Base-by-base conservation (phyloP, 345 rosid species). In the Pelargonium nanum region DNA sequence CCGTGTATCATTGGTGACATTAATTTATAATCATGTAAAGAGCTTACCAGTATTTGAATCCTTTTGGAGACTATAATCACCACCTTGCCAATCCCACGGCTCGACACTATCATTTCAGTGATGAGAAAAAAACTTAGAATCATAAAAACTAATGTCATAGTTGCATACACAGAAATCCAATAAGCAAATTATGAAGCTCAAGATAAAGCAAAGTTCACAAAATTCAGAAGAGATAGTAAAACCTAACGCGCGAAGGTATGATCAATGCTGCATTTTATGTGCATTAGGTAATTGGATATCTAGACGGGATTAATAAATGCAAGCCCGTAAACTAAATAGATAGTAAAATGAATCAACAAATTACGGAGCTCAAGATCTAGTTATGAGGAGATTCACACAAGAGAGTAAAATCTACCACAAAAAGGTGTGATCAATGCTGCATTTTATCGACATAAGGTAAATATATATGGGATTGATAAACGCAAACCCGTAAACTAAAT, bases 61-160 rank as follows among this genome's bases (percentile, higher is more conserved):
- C 66, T 78, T 75, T 54, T 74, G 69, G 20, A 66, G 50, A 62
- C 71, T 50, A 68, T 66, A 69, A 30, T 68, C 75, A 40, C 50
- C 72, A 10, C 32, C 65, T 50, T 65, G 65, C 83, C 87, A 80
- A 60, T 70, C 64, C 82, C 74, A 78, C 56, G 73, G 59, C 56
- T 68, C 71, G 20, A 65, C 63, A 52, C 64, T 56, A 66, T 70
- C 65, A 68, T 58, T 57, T 64, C 70, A 79, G 24, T 48, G 26
- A 62, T 68, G 19, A 25, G 25, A 12, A 9, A 62, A 48, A 0
- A 58, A 22, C 52, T 60, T 60, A 40, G 15, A 40, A 6, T 40
- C 15, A 34, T 34, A 34, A 15, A 34, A 34, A 34, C 6, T 5
- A 28, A 28, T 28, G 32, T 7, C 45, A 34, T 5, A 34, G 45